Evolutionary conservation across 352 stramenopile genomes (phyloP), one percentile per base, ranked within the genome.

Genomic region (Aphanomyces euteiches): DNA sequence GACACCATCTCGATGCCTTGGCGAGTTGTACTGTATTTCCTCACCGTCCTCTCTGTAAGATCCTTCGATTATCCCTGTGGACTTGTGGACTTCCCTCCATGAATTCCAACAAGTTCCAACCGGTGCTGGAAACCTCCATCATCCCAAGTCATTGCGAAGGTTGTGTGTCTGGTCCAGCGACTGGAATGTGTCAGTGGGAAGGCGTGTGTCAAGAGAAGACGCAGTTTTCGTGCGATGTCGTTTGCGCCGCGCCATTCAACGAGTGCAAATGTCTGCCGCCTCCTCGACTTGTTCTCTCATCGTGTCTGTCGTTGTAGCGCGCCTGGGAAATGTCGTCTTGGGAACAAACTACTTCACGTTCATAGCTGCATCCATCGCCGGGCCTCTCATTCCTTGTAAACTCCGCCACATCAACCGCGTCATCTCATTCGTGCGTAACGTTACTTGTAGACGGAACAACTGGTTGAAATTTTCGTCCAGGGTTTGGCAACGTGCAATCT

Each of bases 191-290:
- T 37, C 54, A 61, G 34, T 61, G 5, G 7, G 3, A 37, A 12
- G n/a, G 10, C 38, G 40, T 70, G 37, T 70, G 64, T 47, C 8
- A 63, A 34, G 47, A 63, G 17, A 70, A 70, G 54, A 21, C 21
- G 21, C 64, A 63, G 28, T 70, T 64, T 19, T 34, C 64, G 7
- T 70, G 64, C 54, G 64, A 64, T 50, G 38, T 56, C 7, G 64
- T 50, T 10, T 70, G 64, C 40, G 21, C 0, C n/a, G 50, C 64
- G 28, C 64, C 64, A 34, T 70, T 63, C 34, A 15, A 58, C 8
- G 64, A 70, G 36, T 70, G 64, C 54, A 60, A 69, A 69, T 69
- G 63, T 69, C 10, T n/a, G 19, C 43, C 10, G 43, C 15, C 17
- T 58, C 50, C 2, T 28, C 1, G 8, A 12, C 50, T 1, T 36